phyloP scores from a whole-genome alignment of 1,139 yeast species.

The Protomyces inouyei region DNA sequence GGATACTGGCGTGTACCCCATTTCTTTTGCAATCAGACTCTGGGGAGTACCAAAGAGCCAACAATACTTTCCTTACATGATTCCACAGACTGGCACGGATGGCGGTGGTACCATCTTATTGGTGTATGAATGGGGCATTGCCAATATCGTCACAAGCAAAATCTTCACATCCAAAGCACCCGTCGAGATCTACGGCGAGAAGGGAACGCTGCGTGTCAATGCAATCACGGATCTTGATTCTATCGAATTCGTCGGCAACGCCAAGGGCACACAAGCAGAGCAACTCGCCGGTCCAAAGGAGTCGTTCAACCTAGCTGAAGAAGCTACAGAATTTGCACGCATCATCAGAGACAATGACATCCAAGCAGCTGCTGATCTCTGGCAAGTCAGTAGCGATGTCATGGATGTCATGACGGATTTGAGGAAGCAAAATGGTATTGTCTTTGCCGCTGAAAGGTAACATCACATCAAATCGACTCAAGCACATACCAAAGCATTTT shows the following conservation, averaged over 20 bases:
- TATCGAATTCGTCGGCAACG: not conserved
- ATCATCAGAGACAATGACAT: constrained; percentile 12
- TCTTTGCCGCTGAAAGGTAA: constrained; percentile 8
- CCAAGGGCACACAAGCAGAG: not conserved
- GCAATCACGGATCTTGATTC: constrained; percentile 25
- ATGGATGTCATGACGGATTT: constrained; percentile 5
- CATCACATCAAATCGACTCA: not conserved
- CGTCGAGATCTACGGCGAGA: constrained; percentile 19
- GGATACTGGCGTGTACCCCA: constrained; percentile 22
- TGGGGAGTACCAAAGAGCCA: constrained; percentile 24
- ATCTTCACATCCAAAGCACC: constrained; percentile 9
- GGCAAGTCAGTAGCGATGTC: constrained; percentile 7
- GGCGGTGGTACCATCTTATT: constrained; percentile 19
- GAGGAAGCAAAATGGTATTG: constrained; percentile 3
- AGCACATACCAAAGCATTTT: too few relatives aligned
- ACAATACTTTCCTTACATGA: constrained; percentile 4
- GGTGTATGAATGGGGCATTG: constrained; percentile 3
- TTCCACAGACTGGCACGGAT: constrained; percentile 23
- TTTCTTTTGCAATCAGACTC: constrained; percentile 23
- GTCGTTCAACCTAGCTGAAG: constrained; percentile 14
- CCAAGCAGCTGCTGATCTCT: not conserved
- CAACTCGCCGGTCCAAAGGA: constrained; percentile 14
- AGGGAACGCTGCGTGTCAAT: constrained; percentile 11
- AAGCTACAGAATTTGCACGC: constrained; percentile 18
- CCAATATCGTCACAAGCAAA: constrained; percentile 14